phyloP scores from a whole-genome alignment of 331 rosid genomes.

The Cydonia oblonga region DNA sequence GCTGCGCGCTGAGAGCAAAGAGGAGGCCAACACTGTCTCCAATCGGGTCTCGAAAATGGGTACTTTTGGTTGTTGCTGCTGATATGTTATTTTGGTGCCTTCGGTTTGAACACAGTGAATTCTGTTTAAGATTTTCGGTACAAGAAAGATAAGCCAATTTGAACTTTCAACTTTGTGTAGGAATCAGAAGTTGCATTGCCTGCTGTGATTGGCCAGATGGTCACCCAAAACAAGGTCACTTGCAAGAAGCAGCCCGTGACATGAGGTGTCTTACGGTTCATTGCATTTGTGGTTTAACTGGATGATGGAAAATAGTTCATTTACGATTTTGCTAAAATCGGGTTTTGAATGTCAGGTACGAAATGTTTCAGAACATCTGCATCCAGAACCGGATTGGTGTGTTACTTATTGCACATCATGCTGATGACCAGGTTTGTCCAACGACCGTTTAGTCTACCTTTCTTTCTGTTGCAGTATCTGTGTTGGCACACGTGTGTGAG shows the following conservation, averaged over 20 bases:
- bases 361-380: slow-evolving; percentile 63
- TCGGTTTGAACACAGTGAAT: slow-evolving; percentile 5
- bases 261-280: slow-evolving; percentile 62
- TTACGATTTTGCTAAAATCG: not conserved
- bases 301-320: not conserved
- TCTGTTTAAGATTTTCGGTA: not conserved
- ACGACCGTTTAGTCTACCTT: not conserved
- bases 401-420: slow-evolving; percentile 83
- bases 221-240: slow-evolving; percentile 73
- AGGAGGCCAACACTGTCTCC: slow-evolving; percentile 58
- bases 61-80: slow-evolving; percentile 10
- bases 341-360: slow-evolving; percentile 44
- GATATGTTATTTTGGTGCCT: not conserved
- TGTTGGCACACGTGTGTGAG: not conserved
- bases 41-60: slow-evolving; percentile 63
- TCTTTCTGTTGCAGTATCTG: not conserved
- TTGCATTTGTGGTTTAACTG: not conserved
- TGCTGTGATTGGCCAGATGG: slow-evolving; percentile 73
- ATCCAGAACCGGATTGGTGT: slow-evolving; percentile 47
- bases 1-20: slow-evolving; percentile 80
- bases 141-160: slow-evolving; percentile 11
- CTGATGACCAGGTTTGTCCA: slow-evolving; percentile 75
- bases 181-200: slow-evolving; percentile 63
- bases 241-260: slow-evolving; percentile 95
- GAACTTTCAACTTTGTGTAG: slow-evolving; percentile 26